Percentiles rank a stretch among this genome's conserved stretches.
These are phyloP conservation scores for Aspergillus eucalypticola DNA, from an alignment of 2,329 filamentous ascomycete species.

Conservation along the genomic window DNA sequence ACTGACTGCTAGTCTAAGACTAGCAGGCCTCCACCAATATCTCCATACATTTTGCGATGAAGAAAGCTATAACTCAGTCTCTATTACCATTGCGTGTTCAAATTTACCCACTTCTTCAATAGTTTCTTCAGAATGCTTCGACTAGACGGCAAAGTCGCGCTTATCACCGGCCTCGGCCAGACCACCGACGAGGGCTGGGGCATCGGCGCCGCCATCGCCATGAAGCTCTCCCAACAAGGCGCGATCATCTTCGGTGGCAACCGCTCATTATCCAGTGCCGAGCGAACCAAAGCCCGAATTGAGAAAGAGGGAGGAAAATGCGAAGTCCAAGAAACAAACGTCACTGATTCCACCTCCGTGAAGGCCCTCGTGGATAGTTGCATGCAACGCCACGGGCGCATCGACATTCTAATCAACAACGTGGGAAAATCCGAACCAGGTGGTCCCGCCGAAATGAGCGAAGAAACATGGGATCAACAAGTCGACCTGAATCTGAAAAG, in stretches of 20 bases:
- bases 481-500: slow-evolving; percentile 59
- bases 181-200: slow-evolving; percentile 49
- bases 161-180: slow-evolving; percentile 36
- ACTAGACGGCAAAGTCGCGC: slow-evolving; percentile 26
- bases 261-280: slow-evolving; percentile 44
- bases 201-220: slow-evolving; percentile 54
- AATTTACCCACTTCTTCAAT: too few relatives aligned
- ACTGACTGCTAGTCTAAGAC: too few relatives aligned
- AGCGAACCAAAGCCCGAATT: slow-evolving; percentile 44
- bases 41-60: too few relatives aligned
- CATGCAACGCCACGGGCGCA: slow-evolving; percentile 53
- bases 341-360: slow-evolving; percentile 55
- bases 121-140: slow-evolving; percentile 22
- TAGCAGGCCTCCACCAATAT: too few relatives aligned
- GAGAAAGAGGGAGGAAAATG: slow-evolving; percentile 35
- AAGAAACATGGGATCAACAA: slow-evolving; percentile 55
- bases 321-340: slow-evolving; percentile 50
- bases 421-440: slow-evolving; percentile 60
- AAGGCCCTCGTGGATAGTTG: slow-evolving; percentile 55
- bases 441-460: slow-evolving; percentile 50
- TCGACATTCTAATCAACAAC: slow-evolving; percentile 64
- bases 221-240: slow-evolving; percentile 50
- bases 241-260: slow-evolving; percentile 56
- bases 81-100: too few relatives aligned
- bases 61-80: too few relatives aligned